Base-by-base conservation (phyloP, 805 yeast species). In the Lipomyces kockii region DNA sequence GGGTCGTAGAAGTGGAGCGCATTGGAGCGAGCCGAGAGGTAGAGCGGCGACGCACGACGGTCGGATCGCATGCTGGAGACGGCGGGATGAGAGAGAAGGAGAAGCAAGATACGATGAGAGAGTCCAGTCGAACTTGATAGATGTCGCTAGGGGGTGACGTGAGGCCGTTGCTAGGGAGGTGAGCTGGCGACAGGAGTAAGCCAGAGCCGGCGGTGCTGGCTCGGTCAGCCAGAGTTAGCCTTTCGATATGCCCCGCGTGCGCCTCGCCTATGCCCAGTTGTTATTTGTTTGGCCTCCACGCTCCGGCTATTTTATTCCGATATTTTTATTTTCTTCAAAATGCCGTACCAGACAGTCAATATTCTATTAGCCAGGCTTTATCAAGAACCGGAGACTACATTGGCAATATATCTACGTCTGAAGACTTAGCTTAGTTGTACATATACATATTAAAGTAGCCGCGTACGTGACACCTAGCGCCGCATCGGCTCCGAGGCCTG, bases 1-100 rank as follows among this genome's bases (percentile, higher is more conserved):
- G 71, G 70, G 55, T 67, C 71, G 66, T 69, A 71, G 65, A 71
- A 71, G 60, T 60, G 66, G 51, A 71, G 67, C 52, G 73, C 73
- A 54, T 71, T 71, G 27, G 73, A 70, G 62, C 71, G 64, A 11
- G 73, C 72, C n/a, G 73, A 71, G 61, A 71, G 70, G 20, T 59
- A 59, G 51, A 71, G 72, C 66, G 73, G 73, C 22, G 72, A 63
- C 27, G 70, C 65, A 51, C 67, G 63, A 29, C 65, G 62, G 58
- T 65, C 69, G 56, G 63, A 58, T 34, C 69, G 62, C 68, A 65
- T 65, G 29, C 39, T 43, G 35, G 53, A 35, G 37, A n/a, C 17
- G 43, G 3, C 43, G 32, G 43, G 17, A 37, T 14, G 17, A 37
- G 17, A 37, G 17, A 37, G 3, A 12, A 2, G 17, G 43, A 12